phyloP scores from a whole-genome alignment of 1,139 yeast genomes.

The Geotrichum citri-aurantii region DNA sequence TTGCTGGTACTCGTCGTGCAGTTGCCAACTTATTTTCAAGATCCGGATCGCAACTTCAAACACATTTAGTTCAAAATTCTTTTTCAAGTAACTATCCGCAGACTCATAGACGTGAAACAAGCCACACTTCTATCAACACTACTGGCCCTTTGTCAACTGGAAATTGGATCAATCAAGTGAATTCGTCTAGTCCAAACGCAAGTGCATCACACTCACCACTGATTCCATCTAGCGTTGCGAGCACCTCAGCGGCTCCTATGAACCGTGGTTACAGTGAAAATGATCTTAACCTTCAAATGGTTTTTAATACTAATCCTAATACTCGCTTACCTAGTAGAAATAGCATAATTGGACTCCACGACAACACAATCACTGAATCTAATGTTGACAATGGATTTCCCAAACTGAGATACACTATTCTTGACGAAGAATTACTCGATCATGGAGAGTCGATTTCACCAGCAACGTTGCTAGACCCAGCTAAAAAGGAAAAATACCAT shows the following conservation, averaged over 20 bases:
- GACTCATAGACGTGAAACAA: conserved; percentile 8
- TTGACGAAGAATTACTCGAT: conserved; percentile 53
- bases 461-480: conserved; percentile 43
- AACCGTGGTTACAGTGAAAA: conserved; percentile 19
- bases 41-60: conserved; percentile 11
- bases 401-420: conserved; percentile 43
- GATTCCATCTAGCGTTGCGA: conserved; percentile 5
- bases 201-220: conserved; percentile 14
- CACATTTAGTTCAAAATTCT: neutral
- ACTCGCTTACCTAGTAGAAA: conserved; percentile 22
- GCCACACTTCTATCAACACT: conserved; percentile 9
- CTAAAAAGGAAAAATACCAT: conserved; percentile 43
- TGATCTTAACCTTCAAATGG: conserved; percentile 20
- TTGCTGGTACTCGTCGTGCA: conserved; percentile 23
- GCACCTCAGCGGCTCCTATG: conserved; percentile 1
- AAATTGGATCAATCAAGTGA: conserved; percentile 11
- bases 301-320: conserved; percentile 19
- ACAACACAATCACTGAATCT: neutral
- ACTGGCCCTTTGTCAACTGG: conserved; percentile 7
- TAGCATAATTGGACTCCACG: conserved; percentile 21
- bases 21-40: conserved; percentile 31
- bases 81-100: neutral
- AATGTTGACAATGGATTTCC: conserved; percentile 19
- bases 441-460: conserved; percentile 33
- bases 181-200: conserved; percentile 10